A percentile compares a stretch with the other conserved stretches of the same genome.
Evolutionary conservation across 371 early-diverging fungal genomes (phyloP).

Genomic region (Mucor piriformis): DNA sequence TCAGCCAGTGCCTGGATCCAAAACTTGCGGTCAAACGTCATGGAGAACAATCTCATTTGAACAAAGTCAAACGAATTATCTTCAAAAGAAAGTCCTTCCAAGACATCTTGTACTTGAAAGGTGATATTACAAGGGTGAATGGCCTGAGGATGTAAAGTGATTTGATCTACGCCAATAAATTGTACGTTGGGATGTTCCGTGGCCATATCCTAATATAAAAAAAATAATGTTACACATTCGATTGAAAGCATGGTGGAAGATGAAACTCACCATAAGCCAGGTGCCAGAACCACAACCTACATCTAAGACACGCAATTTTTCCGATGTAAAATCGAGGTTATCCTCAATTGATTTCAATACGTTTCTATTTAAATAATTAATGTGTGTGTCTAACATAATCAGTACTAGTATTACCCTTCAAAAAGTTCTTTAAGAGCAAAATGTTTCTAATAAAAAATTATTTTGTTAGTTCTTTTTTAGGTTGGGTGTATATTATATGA

Average conservation of each 20-base stretch:
- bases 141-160: constrained; percentile 43
- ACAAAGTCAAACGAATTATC: constrained; percentile 55
- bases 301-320: constrained; percentile 12
- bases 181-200: constrained; percentile 48
- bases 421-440: constrained; percentile 23
- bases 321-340: constrained; percentile 14
- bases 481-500: no score
- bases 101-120: constrained; percentile 45
- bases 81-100: constrained; percentile 44
- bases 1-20: constrained; percentile 26
- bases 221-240: not conserved
- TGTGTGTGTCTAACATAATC: no score
- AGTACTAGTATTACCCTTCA: constrained; percentile 17
- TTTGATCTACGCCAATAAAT: constrained; percentile 48
- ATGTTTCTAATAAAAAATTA: constrained; percentile 14
- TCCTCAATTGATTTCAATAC: not conserved
- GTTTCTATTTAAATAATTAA: constrained; percentile 26
- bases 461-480: no score
- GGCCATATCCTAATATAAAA: constrained; percentile 55
- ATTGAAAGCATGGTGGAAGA: not conserved
- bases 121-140: constrained; percentile 47
- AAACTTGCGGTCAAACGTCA: constrained; percentile 22
- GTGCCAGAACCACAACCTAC: constrained; percentile 33
- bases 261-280: constrained; percentile 30
- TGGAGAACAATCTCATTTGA: constrained; percentile 43